Base-by-base conservation (phyloP, 2,329 filamentous ascomycete species). In the Didymella exigua region DNA sequence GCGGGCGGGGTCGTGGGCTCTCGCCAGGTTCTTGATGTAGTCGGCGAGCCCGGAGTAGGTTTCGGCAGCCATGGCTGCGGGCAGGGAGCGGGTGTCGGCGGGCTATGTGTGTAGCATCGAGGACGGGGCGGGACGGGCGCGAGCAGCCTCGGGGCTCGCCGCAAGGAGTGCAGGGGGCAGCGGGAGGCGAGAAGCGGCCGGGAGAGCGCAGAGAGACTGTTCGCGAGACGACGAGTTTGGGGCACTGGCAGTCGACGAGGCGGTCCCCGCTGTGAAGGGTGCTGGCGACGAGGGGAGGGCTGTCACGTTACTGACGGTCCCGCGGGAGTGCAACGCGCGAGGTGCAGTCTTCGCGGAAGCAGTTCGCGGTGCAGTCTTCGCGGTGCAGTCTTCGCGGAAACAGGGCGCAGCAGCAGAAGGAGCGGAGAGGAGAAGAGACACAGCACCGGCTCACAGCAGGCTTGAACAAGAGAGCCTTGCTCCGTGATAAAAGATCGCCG, bases 21-120 rank as follows among this genome's bases (percentile, higher is more conserved):
- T 79, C 40, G 78, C 79, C 62, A 82, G 77, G 66, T 78, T 81
- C 61, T 77, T 76, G 55, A 81, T 70, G 64, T 80, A 76, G 60
- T 68, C 68, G 44, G 74, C 68, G 55, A 78, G 66, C 41, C 73
- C 74, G 37, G 63, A 46, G 42, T 74, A 71, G 23, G 74, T 75
- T 59, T 76, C 70, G 62, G 65, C 65, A 61, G 74, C 63, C 71
- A 72, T 70, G 56, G 61, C 65, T 62, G 52, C 56, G 54, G 60
- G 60, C 54, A 59, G 62, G 63, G 59, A 54, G 58, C 54, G 45
- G 60, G 48, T 58, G 59, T 56, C 61, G 60, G 54, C 49, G 64
- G 66, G 59, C 68, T 75, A 75, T 58, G 65, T 67, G 69, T 58
- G 70, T 41, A 50, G 46, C 72, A 74, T 74, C 66, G 66, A 67